phyloP scores from a whole-genome alignment of 148 eudicot species.

The Rhododendron ovatum region DNA sequence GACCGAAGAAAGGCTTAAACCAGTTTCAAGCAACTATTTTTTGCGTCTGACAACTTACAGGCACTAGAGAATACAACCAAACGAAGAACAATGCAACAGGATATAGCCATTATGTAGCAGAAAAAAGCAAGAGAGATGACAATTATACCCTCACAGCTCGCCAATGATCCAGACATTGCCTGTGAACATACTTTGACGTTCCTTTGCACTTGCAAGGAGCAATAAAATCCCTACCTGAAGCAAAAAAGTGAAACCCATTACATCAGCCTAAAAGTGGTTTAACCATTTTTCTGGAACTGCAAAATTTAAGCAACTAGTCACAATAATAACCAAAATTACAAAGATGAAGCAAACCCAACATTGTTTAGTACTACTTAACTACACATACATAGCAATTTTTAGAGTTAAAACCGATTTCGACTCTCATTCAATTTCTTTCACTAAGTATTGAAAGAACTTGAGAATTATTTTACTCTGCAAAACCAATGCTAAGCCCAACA shows the following conservation, averaged over 20 bases:
- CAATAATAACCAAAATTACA: neutral
- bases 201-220: conserved; percentile 99
- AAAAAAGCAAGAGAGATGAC: neutral
- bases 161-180: conserved; percentile 98
- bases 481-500: neutral
- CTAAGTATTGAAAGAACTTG: neutral
- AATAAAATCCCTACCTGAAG: conserved; percentile 91
- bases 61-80: neutral
- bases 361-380: neutral
- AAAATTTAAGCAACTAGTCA: neutral
- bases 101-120: neutral
- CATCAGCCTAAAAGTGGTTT: neutral
- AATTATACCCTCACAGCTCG: conserved; percentile 75
- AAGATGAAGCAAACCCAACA: neutral
- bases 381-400: neutral
- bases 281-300: neutral
- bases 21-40: neutral
- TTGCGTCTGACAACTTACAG: neutral
- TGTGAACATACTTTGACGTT: conserved; percentile 85
- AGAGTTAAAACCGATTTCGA: neutral
- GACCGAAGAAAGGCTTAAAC: neutral
- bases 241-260: neutral
- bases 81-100: neutral
- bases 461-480: neutral
- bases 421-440: neutral